These are phyloP conservation scores for Kodamaea sp. DNA, from an alignment of 1,139 yeast genomes.

Conservation along the genomic window DNA sequence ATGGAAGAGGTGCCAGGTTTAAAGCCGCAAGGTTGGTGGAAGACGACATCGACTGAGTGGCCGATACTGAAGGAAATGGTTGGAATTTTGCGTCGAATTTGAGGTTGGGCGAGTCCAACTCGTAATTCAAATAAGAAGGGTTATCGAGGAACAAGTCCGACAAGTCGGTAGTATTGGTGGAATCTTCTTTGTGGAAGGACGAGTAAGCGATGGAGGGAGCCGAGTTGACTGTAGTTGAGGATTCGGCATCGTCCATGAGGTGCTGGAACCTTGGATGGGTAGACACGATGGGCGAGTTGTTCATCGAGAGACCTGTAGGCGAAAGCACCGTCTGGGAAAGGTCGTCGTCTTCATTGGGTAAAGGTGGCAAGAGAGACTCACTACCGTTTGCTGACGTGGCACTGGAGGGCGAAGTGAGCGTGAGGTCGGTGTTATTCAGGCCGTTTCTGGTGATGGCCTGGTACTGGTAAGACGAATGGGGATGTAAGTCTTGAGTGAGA, in stretches of 20 bases:
- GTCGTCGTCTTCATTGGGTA: constrained; percentile 29
- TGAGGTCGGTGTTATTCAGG: background rate
- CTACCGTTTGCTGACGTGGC: constrained; percentile 6
- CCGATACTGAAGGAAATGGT: constrained; percentile 15
- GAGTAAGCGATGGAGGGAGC: constrained; percentile 4
- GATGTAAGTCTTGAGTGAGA: background rate
- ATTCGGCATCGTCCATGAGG: constrained; percentile 9
- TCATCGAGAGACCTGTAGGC: constrained; percentile 5
- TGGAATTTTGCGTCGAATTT: constrained; percentile 16
- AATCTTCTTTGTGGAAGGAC: constrained; percentile 6
- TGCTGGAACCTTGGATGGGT: constrained; percentile 18
- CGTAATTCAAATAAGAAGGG: constrained; percentile 14
- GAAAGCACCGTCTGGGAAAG: constrained; percentile 7
- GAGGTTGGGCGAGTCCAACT: constrained; percentile 21
- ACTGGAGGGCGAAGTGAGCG: constrained; percentile 2
- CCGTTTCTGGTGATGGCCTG: constrained; percentile 1
- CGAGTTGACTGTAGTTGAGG: constrained; percentile 8
- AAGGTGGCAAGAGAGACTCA: constrained; percentile 42
- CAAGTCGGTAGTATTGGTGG: constrained; percentile 11
- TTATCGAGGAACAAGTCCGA: constrained; percentile 15
- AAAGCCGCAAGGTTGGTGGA: background rate
- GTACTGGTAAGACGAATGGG: background rate
- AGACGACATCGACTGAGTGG: constrained; percentile 1
- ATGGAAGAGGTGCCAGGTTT: background rate
- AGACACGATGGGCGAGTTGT: constrained; percentile 25